Percentiles rank a stretch among this genome's conserved stretches.
Evolutionary conservation across 2,329 filamentous ascomycete genomes (phyloP).

Genomic region (Arachnomyces sp.): DNA sequence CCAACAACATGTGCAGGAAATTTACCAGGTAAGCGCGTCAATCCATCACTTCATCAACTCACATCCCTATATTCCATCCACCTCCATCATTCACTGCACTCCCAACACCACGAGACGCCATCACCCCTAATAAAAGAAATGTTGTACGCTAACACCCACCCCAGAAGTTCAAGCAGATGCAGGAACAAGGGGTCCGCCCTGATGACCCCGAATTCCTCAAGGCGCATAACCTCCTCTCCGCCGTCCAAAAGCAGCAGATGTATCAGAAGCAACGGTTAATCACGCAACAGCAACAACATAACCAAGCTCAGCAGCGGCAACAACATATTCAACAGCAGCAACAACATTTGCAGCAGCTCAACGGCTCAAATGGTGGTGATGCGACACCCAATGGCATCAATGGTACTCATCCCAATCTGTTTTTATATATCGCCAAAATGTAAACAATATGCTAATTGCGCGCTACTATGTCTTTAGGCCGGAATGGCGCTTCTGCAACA

Average conservation of each 20-base stretch:
- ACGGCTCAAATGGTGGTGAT: slow-evolving; percentile 26
- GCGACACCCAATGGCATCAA: slow-evolving; percentile 32
- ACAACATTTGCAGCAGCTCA: slow-evolving; percentile 15
- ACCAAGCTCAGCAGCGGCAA: slow-evolving; percentile 37
- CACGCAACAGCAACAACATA: slow-evolving; percentile 38
- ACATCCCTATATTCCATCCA: slow-evolving; percentile 1
- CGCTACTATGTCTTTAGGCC: slow-evolving; percentile 17
- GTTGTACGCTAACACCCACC: slow-evolving; percentile 27
- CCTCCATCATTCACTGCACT: background rate
- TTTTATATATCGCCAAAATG: slow-evolving; percentile 1
- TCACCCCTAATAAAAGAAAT: background rate
- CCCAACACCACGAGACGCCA: background rate
- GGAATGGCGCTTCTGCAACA: slow-evolving; percentile 26
- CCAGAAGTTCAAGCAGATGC: slow-evolving; percentile 86
- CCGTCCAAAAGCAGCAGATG: slow-evolving; percentile 56
- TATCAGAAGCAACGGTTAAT: slow-evolving; percentile 48
- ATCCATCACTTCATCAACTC: slow-evolving; percentile 4
- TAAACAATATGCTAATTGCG: background rate
- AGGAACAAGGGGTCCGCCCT: slow-evolving; percentile 68
- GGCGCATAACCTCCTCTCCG: slow-evolving; percentile 63
- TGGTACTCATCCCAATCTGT: slow-evolving; percentile 21
- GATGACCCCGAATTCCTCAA: slow-evolving; percentile 85
- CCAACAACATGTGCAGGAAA: slow-evolving; percentile 68
- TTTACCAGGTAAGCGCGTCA: slow-evolving; percentile 42
- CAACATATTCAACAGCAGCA: slow-evolving; percentile 36